Evolutionary conservation across 306 rosid species (phyloP).

Genomic region (Hippophae gyantsensis): DNA sequence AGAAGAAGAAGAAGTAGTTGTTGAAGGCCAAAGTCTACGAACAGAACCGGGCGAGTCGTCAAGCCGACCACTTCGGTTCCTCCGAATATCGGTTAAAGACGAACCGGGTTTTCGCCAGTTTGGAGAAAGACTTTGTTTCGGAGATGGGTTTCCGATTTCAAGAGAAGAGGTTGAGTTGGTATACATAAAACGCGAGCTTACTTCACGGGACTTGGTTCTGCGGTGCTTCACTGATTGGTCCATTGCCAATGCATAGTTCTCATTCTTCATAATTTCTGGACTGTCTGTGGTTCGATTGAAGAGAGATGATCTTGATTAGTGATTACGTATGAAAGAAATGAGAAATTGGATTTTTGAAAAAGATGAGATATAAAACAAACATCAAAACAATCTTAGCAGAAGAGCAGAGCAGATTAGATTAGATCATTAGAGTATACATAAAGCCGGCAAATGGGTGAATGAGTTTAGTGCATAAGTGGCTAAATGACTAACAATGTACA

Average conservation of each 20-base stretch:
- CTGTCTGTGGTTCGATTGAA: not conserved
- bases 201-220: constrained; percentile 39
- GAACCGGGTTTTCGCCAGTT: constrained; percentile 27
- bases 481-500: too few relatives aligned
- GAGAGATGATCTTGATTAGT: not conserved
- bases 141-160: constrained; percentile 22
- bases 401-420: too few relatives aligned
- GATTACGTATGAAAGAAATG: not conserved
- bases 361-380: not conserved
- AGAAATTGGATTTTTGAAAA: not conserved
- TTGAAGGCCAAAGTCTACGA: constrained; percentile 57
- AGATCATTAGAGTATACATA: too few relatives aligned
- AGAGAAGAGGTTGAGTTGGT: constrained; percentile 17
- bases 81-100: constrained; percentile 9
- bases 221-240: constrained; percentile 38
- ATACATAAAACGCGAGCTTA: constrained; percentile 42
- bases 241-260: constrained; percentile 14
- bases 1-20: constrained; percentile 11
- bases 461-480: too few relatives aligned
- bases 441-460: too few relatives aligned
- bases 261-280: constrained; percentile 24
- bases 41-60: constrained; percentile 27
- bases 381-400: too few relatives aligned
- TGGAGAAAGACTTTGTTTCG: constrained; percentile 36
- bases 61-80: constrained; percentile 20